phyloP scores from a whole-genome alignment of 2,329 filamentous ascomycete species.

The Aureobasidium namibiae region DNA sequence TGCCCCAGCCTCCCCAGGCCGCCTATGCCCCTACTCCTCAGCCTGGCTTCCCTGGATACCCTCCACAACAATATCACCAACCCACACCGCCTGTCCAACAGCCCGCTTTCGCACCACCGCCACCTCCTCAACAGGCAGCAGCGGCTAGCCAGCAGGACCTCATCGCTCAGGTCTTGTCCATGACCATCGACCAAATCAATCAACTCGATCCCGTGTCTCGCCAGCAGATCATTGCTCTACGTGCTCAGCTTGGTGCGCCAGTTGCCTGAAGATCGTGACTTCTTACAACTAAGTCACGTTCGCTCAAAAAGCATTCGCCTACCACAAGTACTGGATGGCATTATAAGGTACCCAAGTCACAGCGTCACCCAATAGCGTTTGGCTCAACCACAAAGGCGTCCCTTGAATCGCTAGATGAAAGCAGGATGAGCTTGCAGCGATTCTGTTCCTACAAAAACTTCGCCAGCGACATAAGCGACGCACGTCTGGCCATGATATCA shows the following conservation, averaged over 20 bases:
- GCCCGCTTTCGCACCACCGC: constrained; percentile 29
- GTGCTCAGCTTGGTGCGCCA: constrained; percentile 48
- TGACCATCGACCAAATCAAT: constrained; percentile 74
- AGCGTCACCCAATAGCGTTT: neutral
- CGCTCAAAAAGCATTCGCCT: neutral
- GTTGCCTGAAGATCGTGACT: constrained; percentile 4
- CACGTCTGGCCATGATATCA: neutral
- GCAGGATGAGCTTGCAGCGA: neutral
- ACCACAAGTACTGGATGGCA: neutral
- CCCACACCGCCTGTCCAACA: constrained; percentile 37
- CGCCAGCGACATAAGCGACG: neutral
- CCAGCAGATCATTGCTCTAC: constrained; percentile 70
- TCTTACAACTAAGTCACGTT: neutral
- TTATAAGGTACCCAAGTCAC: neutral
- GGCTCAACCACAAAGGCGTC: neutral
- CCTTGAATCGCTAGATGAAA: neutral
- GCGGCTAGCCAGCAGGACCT: constrained; percentile 58
- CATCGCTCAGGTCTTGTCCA: constrained; percentile 70
- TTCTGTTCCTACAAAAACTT: neutral
- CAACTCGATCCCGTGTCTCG: constrained; percentile 42
- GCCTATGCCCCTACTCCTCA: constrained; percentile 22
- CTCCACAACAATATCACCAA: constrained; percentile 27
- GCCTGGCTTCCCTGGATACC: constrained; percentile 29
- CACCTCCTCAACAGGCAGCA: constrained; percentile 33
- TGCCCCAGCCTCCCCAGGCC: constrained; percentile 22